Conservation (phyloP, 495 filamentous ascomycete species). For the Podospora conica region DNA sequence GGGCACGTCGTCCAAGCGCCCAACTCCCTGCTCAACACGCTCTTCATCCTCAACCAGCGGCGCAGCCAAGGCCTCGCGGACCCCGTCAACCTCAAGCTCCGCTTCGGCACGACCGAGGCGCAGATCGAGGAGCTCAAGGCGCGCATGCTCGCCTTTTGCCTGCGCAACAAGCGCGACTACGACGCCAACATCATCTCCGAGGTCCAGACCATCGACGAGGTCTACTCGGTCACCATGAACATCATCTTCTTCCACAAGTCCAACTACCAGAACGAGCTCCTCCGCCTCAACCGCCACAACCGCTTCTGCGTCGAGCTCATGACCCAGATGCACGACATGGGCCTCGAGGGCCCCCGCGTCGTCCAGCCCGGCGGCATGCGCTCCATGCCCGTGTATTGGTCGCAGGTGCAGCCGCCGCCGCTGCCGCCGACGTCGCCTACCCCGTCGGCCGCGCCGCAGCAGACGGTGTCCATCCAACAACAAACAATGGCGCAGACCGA, state of each 20-base stretch:
- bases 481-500: not conserved
- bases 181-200: slow-evolving; percentile 88
- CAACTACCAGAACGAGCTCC: slow-evolving; percentile 81
- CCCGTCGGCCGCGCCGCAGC: not conserved
- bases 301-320: slow-evolving; percentile 94
- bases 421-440: slow-evolving; percentile 22
- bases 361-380: slow-evolving; percentile 59
- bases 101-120: slow-evolving; percentile 81
- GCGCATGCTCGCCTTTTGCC: slow-evolving; percentile 79
- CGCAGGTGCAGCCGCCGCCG: slow-evolving; percentile 33
- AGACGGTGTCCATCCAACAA: not conserved
- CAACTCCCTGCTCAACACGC: slow-evolving; percentile 84
- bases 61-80: slow-evolving; percentile 86
- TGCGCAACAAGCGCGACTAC: slow-evolving; percentile 84
- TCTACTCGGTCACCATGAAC: slow-evolving; percentile 70
- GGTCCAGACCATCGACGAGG: slow-evolving; percentile 56
- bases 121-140: slow-evolving; percentile 80
- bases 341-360: slow-evolving; percentile 80
- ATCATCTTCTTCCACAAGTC: slow-evolving; percentile 98
- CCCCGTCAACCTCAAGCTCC: slow-evolving; percentile 74
- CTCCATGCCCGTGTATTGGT: slow-evolving; percentile 46
- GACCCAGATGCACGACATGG: slow-evolving; percentile 73
- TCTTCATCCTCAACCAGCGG: slow-evolving; percentile 93
- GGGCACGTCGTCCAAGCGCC: slow-evolving; percentile 94
- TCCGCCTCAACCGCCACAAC: slow-evolving; percentile 85